These are phyloP conservation scores for Petunia hybrid DNA, from an alignment of 305 asterid genomes.

Conservation along the genomic window DNA sequence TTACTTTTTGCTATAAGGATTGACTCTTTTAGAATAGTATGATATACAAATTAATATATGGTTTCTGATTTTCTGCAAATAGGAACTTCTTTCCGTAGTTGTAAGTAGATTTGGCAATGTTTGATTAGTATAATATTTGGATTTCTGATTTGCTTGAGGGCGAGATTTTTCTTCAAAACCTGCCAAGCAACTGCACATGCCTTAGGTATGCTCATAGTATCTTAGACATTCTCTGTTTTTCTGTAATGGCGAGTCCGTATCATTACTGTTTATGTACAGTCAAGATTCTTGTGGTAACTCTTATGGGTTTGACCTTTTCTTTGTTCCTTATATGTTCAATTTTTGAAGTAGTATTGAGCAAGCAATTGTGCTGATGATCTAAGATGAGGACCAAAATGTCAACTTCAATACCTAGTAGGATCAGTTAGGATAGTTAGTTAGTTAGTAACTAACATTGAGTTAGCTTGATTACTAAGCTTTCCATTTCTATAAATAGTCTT, in stretches of 20 bases:
- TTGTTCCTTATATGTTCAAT: conserved; percentile 20
- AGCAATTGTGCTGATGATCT: too few relatives aligned
- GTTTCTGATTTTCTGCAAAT: not conserved
- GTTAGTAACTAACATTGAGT: too few relatives aligned
- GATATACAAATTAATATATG: not conserved
- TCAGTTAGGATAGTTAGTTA: too few relatives aligned
- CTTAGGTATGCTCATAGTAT: conserved; percentile 59
- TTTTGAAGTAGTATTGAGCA: not conserved
- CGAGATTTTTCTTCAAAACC: conserved; percentile 96
- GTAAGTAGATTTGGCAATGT: not conserved
- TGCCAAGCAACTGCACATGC: conserved; percentile 95
- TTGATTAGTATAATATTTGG: conserved; percentile 33
- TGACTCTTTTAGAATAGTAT: too few relatives aligned
- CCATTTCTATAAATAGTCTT: too few relatives aligned
- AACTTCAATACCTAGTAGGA: too few relatives aligned
- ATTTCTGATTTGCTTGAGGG: conserved; percentile 88
- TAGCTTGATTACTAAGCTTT: too few relatives aligned
- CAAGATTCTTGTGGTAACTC: not conserved
- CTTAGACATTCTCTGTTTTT: conserved; percentile 19
- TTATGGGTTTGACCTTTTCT: not conserved
- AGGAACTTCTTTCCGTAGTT: not conserved
- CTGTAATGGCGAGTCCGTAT: not conserved
- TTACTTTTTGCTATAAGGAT: too few relatives aligned
- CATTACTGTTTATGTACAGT: not conserved
- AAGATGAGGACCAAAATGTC: too few relatives aligned